Base-by-base conservation (phyloP, 1,139 yeast genomes). In the Hemisphaericaspora lyxosophila region DNA sequence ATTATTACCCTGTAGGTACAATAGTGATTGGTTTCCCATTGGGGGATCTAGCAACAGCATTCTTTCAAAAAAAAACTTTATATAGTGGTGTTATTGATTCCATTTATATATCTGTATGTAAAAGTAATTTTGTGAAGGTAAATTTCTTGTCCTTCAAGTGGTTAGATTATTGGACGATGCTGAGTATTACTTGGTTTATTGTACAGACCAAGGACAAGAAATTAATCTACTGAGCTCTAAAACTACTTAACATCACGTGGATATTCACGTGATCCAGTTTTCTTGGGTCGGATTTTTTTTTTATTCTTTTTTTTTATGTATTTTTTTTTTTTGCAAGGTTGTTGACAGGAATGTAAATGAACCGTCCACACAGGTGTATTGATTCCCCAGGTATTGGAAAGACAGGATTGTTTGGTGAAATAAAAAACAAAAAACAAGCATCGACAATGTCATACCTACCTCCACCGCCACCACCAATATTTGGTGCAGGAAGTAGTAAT, bases 1-100 rank as follows among this genome's bases (percentile, higher is more conserved):
- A 19, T 55, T 50, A 35, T 51, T 49, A 29, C 51, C 48, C 48
- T 35, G 47, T 36, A 45, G 35, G 39, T 45, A 45, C 16, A 38
- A 38, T 33, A 45, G 29, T 20, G 43, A 36, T 25, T 45, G 23
- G 26, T 43, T 45, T 23, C 45, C 48, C 46, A 46, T 45, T 26
- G 27, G 11, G 11, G 9, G 19, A 9, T 16, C 30, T 8, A 27
- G 11, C 30, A 16, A 17, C 11, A 9, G 15, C 30, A 27, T 27
- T 11, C 14, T 26, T 26, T 13, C 9, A n/a, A 7, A 7, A n/a
- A n/a, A n/a, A n/a, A n/a, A n/a, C n/a, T n/a, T 13, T 14, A 5
- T 26, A 14, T 26, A 13, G 14, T 26, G 17, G 28, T 12, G 7
- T 14, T 12, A 11, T 8, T 26, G 3, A 3, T 4, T 14, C 11